phyloP scores from a whole-genome alignment of 306 rosid species.

The Cyclanthera cordifolia region DNA sequence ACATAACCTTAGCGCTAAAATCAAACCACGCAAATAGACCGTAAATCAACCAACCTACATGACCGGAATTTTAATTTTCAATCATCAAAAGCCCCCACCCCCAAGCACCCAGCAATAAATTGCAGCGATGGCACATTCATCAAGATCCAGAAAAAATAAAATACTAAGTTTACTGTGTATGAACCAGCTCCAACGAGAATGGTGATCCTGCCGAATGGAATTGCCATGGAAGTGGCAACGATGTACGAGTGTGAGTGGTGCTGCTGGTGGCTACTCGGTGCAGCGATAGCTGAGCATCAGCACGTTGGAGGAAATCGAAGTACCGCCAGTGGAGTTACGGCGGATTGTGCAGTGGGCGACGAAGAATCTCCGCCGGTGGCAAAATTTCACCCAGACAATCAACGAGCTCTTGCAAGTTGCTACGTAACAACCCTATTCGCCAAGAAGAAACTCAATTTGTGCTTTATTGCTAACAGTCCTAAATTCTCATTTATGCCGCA shows the following conservation, averaged over 20 bases:
- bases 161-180: conserved; percentile 16
- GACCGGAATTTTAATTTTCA: no score
- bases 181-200: conserved; percentile 90
- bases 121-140: not conserved
- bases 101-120: not conserved
- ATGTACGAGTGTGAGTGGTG: not conserved
- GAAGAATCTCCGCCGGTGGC: not conserved
- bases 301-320: conserved; percentile 7
- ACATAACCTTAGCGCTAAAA: not conserved
- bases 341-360: not conserved
- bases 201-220: conserved; percentile 63
- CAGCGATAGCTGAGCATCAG: conserved; percentile 23
- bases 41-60: not conserved
- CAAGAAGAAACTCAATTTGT: not conserved
- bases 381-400: not conserved
- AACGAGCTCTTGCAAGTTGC: conserved; percentile 1
- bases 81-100: not conserved
- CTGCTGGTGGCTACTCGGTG: conserved; percentile 2
- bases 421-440: conserved; percentile 13
- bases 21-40: not conserved
- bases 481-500: no score
- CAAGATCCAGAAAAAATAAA: not conserved
- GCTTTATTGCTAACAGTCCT: not conserved
- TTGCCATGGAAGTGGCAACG: conserved; percentile 38
- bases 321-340: not conserved